Percentiles rank a stretch among this genome's conserved stretches.
Conservation (phyloP, 164 flowering plant genomes). For the Annona cherimola region DNA sequence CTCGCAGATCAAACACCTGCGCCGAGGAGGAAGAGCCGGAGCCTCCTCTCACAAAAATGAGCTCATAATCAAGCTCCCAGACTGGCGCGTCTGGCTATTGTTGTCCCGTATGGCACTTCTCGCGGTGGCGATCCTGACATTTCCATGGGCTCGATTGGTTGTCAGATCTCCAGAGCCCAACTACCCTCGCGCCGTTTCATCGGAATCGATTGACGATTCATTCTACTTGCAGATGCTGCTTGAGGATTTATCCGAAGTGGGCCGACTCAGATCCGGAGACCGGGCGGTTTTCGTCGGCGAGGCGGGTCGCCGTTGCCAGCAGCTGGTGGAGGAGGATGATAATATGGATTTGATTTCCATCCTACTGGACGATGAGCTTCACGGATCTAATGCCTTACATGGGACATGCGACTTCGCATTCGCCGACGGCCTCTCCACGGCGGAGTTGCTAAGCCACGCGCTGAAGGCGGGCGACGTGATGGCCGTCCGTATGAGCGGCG, state of each 20-base stretch:
- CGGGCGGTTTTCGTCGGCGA: slow-evolving; percentile 32
- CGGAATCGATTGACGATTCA: slow-evolving; percentile 1
- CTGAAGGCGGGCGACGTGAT: slow-evolving; percentile 51
- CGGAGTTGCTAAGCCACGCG: slow-evolving; percentile 34
- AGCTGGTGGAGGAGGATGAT: slow-evolving; percentile 19
- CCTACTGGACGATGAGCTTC: slow-evolving; percentile 23
- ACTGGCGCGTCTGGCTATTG: slow-evolving; percentile 29
- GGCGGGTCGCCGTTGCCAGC: neutral
- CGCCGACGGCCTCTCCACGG: slow-evolving; percentile 5
- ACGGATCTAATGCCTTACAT: slow-evolving; percentile 25
- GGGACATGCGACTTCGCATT: slow-evolving; percentile 39
- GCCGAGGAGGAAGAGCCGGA: neutral
- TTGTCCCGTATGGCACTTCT: slow-evolving; percentile 46
- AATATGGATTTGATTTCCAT: slow-evolving; percentile 24
- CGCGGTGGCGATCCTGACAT: slow-evolving; percentile 32
- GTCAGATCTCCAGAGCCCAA: neutral
- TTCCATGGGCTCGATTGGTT: slow-evolving; percentile 33
- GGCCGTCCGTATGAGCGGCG: slow-evolving; percentile 27
- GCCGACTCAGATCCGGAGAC: slow-evolving; percentile 35
- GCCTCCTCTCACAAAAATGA: slow-evolving; percentile 12
- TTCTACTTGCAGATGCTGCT: slow-evolving; percentile 29
- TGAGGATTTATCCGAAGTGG: slow-evolving; percentile 48
- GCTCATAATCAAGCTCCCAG: slow-evolving; percentile 37
- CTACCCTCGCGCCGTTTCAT: neutral
- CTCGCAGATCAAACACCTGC: too few species aligned